Conservation (phyloP, 768 basidiomycete genomes). For the Mrakia gelida region DNA sequence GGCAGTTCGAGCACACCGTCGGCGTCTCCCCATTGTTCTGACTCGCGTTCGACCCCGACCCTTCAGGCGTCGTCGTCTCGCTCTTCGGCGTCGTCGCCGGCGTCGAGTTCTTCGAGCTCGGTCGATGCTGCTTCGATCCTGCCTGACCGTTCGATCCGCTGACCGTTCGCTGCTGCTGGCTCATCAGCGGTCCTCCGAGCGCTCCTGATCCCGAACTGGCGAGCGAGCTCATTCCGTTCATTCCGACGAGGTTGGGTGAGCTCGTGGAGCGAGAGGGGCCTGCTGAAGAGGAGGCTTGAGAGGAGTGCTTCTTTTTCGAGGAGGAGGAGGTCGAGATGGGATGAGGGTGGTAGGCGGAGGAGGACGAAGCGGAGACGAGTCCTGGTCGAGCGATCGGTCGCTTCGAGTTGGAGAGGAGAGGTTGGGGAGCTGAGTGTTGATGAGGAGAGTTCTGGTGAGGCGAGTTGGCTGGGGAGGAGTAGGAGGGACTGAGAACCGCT, state of each 20-base stretch:
- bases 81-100: conserved; percentile 10
- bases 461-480: conserved; percentile 21
- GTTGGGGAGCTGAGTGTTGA: not conserved
- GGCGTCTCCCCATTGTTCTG: conserved; percentile 50
- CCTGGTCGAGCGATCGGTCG: conserved; percentile 16
- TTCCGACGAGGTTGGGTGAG: conserved; percentile 40
- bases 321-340: not conserved
- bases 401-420: not conserved
- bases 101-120: conserved; percentile 30
- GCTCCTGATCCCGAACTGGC: conserved; percentile 26
- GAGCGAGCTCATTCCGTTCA: conserved; percentile 33
- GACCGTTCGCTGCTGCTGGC: conserved; percentile 23
- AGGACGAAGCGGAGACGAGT: not conserved
- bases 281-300: not conserved
- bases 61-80: conserved; percentile 33
- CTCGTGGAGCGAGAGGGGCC: conserved; percentile 40
- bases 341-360: not conserved
- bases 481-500: not conserved
- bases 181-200: conserved; percentile 21
- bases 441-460: conserved; percentile 4
- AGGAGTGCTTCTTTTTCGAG: conserved; percentile 3
- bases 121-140: not conserved
- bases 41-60: conserved; percentile 39
- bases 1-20: conserved; percentile 89
- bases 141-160: not conserved